A percentile compares a stretch with the other conserved stretches of the same genome.
Conservation (phyloP, 2,329 filamentous ascomycete species). For the Trichothecium sympodiale region DNA sequence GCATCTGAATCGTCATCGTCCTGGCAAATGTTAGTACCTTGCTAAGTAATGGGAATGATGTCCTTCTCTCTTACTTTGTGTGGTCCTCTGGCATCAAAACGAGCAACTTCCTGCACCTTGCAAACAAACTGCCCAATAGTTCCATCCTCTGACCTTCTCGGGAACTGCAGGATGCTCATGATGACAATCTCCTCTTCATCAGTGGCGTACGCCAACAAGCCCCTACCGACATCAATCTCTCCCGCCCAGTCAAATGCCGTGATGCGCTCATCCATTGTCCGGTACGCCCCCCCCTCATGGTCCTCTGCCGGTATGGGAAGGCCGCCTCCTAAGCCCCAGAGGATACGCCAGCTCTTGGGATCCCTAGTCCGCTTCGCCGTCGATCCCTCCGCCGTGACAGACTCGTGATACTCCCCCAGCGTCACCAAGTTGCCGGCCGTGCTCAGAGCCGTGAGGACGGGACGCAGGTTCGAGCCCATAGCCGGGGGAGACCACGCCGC, state of each 20-base stretch:
- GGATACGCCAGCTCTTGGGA: conserved; percentile 38
- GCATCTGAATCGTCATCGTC: conserved; percentile 26
- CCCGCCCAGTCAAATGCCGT: conserved; percentile 42
- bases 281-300: conserved; percentile 14
- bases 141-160: conserved; percentile 8
- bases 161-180: conserved; percentile 33
- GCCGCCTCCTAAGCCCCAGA: conserved; percentile 45
- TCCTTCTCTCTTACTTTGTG: conserved; percentile 19
- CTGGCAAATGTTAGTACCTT: no score
- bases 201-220: conserved; percentile 39
- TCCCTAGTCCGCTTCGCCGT: conserved; percentile 18
- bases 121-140: conserved; percentile 25
- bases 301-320: conserved; percentile 34
- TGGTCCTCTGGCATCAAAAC: conserved; percentile 36
- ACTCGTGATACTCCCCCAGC: conserved; percentile 36
- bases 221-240: conserved; percentile 26
- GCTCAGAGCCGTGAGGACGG: conserved; percentile 39
- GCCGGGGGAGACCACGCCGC: conserved; percentile 48
- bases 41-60: not conserved
- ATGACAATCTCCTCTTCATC: conserved; percentile 38
- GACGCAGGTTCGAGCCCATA: conserved; percentile 41
- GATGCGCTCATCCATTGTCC: conserved; percentile 32
- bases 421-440: conserved; percentile 37
- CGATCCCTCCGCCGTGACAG: no score
- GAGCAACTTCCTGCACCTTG: conserved; percentile 36